Conservation (phyloP, 768 basidiomycete genomes). For the Leccinum pellstonianum region DNA sequence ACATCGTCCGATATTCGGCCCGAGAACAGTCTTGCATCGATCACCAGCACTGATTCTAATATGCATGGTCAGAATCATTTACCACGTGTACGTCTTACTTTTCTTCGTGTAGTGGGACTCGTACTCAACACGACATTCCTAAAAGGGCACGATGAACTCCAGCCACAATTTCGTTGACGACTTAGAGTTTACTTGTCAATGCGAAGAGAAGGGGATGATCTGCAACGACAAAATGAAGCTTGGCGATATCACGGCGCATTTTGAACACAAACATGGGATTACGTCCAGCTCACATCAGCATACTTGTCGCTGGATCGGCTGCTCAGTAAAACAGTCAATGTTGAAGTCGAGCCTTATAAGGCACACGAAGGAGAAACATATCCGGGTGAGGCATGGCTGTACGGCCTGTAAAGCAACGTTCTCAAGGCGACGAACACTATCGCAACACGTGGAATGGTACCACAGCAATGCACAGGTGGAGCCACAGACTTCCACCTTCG, state of each 20-base stretch:
- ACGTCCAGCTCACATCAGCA: neutral
- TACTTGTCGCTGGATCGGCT: neutral
- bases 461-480: neutral
- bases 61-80: too few species aligned
- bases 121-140: neutral
- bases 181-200: slow-evolving; percentile 2
- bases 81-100: too few species aligned
- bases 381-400: too few species aligned
- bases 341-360: slow-evolving; percentile 1
- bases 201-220: neutral
- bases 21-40: too few species aligned
- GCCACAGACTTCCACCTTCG: neutral
- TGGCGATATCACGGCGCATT: neutral
- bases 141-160: slow-evolving; percentile 5
- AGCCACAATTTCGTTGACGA: neutral
- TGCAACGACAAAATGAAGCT: slow-evolving; percentile 5
- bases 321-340: neutral
- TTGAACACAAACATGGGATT: neutral
- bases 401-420: too few species aligned
- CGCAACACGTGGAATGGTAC: neutral
- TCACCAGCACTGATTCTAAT: too few species aligned
- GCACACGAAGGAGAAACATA: too few species aligned
- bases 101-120: neutral
- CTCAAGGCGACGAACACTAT: too few species aligned
- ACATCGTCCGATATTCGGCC: neutral